Base-by-base conservation (phyloP, 2,329 filamentous ascomycete genomes). In the Neoascochyta sp. region DNA sequence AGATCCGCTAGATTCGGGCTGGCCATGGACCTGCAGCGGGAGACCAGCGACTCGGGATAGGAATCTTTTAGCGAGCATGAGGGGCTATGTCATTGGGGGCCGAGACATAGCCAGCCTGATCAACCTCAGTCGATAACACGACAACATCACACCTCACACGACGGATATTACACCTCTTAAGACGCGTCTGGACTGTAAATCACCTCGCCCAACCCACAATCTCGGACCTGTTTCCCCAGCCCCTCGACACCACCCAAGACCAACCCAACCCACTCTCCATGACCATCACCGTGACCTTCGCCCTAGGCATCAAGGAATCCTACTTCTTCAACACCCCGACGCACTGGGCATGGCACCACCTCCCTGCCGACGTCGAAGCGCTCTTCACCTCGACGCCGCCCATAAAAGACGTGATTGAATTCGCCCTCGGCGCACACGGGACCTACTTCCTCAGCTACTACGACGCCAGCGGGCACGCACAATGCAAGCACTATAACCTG, bases 301-400 rank as follows among this genome's bases (percentile, higher is more conserved):
- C 50, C 7, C 40, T 59, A 29, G 55, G 55, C 11, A 9, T 39
- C 16, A 55, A 57, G 21, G 41, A 52, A 18, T 33, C 45, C 0
- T 59, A 59, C 34, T 57, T 59, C 42, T 59, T 59, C 28, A 59
- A 57, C 29, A 55, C 41, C 22, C 55, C 55, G 16, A 57, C 51
- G 7, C 55, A 57, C 30, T 57, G 54, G 54, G 53, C 54, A 13
- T 47, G 52, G 48, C 44, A 47, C 24, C 47, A 53, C 22, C 45
- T 57, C 8, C 52, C 54, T 1, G 34, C 52, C 9, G 53, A 55
- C 19, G 34, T 59, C 1, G 51, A 55, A 22, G 33, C 42, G 1
- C 42, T 59, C 3, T 55, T 59, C 34, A 57, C 52, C n/a, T 47
- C 49, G 17, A 39, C 43, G 6, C 55, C 55, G 6, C 42, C 52